Base-by-base conservation (phyloP, 768 basidiomycete species). In the Polyporus arcularius region DNA sequence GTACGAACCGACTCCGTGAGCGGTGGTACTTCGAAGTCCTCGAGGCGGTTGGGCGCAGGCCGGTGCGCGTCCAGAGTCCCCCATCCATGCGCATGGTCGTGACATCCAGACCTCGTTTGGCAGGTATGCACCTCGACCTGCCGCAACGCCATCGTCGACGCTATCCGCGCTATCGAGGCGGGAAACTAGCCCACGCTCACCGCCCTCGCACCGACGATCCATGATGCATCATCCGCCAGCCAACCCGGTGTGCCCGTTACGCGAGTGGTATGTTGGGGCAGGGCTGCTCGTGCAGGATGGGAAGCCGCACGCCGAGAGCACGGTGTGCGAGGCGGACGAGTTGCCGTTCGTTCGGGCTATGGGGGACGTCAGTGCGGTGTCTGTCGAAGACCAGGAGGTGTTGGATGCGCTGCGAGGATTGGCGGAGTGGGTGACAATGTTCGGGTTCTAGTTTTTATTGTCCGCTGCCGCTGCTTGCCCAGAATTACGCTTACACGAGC, bases 1-100 rank as follows among this genome's bases (percentile, higher is more conserved):
- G 18, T 66, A 67, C 56, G 70, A 70, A 50, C 11, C 63, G 3
- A 65, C 64, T 74, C 40, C 42, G 64, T 11, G 58, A 57, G 2
- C 67, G 68, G 21, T 26, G 21, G 11, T 64, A 68, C 40, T 35
- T 50, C 21, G 38, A 45, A 3, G 41, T 62, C 41, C 41, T 64
- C 11, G 32, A 46, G 18, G 32, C 49, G 9, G 57, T 67, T 46
- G 52, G 52, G 30, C 41, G 32, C 9, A 46, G 53, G 28, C 65
- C 65, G 14, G 15, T 62, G 15, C 42, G 60, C 4, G 21, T 67
- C 5, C 65, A 10, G 50, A 58, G 6, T 58, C 58, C 11, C 65
- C 65, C 1, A n/a, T n/a, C n/a, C n/a, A n/a, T n/a, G n/a, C 21
- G 1, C 21, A n/a, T 59, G 39, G 39, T 67, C 38, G 11, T 67